Percentiles rank a stretch among this genome's conserved stretches.
Evolutionary conservation across 331 rosid genomes (phyloP).

Genomic region (Erythrophleum ivorense): DNA sequence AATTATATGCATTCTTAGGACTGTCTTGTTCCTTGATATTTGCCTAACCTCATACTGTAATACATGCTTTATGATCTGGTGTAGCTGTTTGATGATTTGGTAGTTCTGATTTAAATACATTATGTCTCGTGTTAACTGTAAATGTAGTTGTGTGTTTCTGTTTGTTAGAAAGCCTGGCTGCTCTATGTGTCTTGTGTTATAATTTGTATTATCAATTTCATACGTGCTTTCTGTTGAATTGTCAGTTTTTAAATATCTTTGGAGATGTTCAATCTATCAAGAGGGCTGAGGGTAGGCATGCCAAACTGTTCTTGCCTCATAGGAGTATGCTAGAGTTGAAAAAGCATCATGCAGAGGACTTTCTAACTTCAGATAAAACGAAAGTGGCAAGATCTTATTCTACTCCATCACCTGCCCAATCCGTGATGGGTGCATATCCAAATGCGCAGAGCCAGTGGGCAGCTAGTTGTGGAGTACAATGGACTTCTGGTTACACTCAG

Average conservation of each 20-base stretch:
- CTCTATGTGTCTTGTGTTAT: not conserved
- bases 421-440: conserved; percentile 82
- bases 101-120: not conserved
- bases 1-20: not conserved
- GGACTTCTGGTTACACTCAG: conserved; percentile 91
- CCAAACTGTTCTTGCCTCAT: conserved; percentile 83
- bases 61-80: conserved; percentile 2
- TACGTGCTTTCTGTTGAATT: conserved; percentile 31
- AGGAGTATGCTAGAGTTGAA: conserved; percentile 86
- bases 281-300: conserved; percentile 93
- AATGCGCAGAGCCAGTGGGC: conserved; percentile 89
- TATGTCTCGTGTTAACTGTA: not conserved
- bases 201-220: not conserved
- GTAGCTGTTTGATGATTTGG: not conserved
- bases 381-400: conserved; percentile 77
- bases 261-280: conserved; percentile 90
- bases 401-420: conserved; percentile 81
- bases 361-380: conserved; percentile 81
- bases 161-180: conserved; percentile 8
- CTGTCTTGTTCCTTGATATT: not conserved
- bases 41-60: not conserved
- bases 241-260: conserved; percentile 88
- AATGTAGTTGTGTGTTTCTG: not conserved
- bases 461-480: conserved; percentile 78
- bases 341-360: conserved; percentile 94